Base-by-base conservation (phyloP, 306 rosid species). In the Delonix regia region DNA sequence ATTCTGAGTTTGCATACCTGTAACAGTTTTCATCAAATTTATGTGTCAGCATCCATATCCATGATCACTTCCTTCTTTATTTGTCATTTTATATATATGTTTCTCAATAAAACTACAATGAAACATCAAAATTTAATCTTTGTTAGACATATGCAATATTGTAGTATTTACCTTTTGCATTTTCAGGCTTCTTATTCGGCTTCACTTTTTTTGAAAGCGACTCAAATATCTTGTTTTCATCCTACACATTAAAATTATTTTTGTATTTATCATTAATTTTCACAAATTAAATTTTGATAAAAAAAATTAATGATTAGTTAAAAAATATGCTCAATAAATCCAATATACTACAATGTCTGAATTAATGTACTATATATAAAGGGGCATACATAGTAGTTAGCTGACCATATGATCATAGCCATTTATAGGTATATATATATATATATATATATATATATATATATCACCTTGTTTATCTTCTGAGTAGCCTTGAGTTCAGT, bases 381-480 rank as follows among this genome's bases (percentile, higher is more conserved):
- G 11, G 13, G 11, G 9, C 13, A 41, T 10, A 41, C 44, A 7
- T 1, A 10, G 13, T 41, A 41, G 13, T 41, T 41, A 2, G 6
- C 5, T 30, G 33, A 30, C 4, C 33, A 39, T 19, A 41, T 66
- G 11, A 21, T 66, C 24, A 1, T 65, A 38, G 41, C n/a, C n/a
- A n/a, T n/a, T n/a, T n/a, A n/a, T n/a, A n/a, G n/a, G n/a, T n/a
- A n/a, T n/a, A n/a, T n/a, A n/a, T n/a, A n/a, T n/a, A n/a, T n/a
- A n/a, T n/a, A n/a, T n/a, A n/a, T n/a, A n/a, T n/a, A n/a, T n/a
- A n/a, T n/a, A 1, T 30, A 30, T 30, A 30, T 41, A 39, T 10
- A 11, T 33, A 30, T 56, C 27, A 74, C 78, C 78, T 74, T 47
- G 13, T 8, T 25, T 19, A 13, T 64, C 60, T 51, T 65, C 10